These are phyloP conservation scores for Amanita pallidorosea DNA, from an alignment of 768 basidiomycete genomes.

Conservation along the genomic window DNA sequence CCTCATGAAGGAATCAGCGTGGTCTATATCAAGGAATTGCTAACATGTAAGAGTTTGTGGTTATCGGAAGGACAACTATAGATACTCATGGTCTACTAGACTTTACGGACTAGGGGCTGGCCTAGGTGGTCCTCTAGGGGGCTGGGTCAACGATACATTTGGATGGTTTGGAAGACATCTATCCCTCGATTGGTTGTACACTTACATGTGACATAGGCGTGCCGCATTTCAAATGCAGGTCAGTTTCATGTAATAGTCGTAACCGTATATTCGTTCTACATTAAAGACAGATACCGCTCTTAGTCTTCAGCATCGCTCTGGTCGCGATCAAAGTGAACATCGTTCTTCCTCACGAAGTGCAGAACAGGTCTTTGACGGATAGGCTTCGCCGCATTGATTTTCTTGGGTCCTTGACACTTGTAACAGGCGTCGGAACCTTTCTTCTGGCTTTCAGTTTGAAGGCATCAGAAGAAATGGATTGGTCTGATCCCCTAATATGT, in stretches of 20 bases:
- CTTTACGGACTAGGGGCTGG: slow-evolving; percentile 78
- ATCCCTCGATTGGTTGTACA: slow-evolving; percentile 2
- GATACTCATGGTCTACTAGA: slow-evolving; percentile 25
- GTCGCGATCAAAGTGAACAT: slow-evolving; percentile 76
- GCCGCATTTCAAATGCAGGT: slow-evolving; percentile 84
- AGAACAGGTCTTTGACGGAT: slow-evolving; percentile 43
- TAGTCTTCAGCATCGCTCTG: slow-evolving; percentile 59
- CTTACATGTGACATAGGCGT: slow-evolving; percentile 41
- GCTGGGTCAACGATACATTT: slow-evolving; percentile 76
- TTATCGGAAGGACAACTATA: not conserved
- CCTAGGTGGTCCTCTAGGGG: slow-evolving; percentile 71
- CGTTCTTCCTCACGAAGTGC: slow-evolving; percentile 53
- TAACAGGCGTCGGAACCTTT: slow-evolving; percentile 54
- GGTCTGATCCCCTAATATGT: slow-evolving; percentile 64
- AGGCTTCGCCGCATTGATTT: slow-evolving; percentile 79
- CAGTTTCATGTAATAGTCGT: slow-evolving; percentile 15
- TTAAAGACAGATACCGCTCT: slow-evolving; percentile 54
- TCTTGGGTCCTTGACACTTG: slow-evolving; percentile 74
- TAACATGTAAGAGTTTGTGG: slow-evolving; percentile 52
- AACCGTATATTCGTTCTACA: slow-evolving; percentile 5
- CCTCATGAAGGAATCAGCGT: slow-evolving; percentile 53
- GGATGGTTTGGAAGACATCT: slow-evolving; percentile 54
- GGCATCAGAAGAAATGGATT: slow-evolving; percentile 66
- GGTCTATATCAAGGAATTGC: slow-evolving; percentile 89
- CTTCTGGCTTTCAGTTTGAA: slow-evolving; percentile 73